Conservation (phyloP, 768 basidiomycete genomes). For the Cantharellus cinnabarinus region DNA sequence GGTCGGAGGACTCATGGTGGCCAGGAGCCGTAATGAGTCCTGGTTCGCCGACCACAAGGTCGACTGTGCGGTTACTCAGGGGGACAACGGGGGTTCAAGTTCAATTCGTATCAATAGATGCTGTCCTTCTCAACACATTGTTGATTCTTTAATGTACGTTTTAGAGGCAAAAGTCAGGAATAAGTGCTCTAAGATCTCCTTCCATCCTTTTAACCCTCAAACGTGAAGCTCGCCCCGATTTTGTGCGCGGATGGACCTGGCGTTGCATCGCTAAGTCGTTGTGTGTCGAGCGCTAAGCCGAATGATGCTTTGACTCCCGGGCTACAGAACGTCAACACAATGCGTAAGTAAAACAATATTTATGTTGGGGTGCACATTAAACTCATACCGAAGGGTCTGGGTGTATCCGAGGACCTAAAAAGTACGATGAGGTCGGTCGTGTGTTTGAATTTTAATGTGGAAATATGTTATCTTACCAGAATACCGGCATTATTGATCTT, state of each 20-base stretch:
- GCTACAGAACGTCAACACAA: slow-evolving; percentile 14
- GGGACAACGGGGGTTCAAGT: too few species aligned
- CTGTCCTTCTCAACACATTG: too few species aligned
- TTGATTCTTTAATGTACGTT: too few species aligned
- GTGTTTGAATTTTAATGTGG: neutral
- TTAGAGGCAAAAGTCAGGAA: too few species aligned
- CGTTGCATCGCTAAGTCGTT: slow-evolving; percentile 63
- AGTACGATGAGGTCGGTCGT: neutral
- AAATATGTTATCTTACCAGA: slow-evolving; percentile 25
- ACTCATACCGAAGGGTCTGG: slow-evolving; percentile 46
- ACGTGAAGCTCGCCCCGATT: slow-evolving; percentile 55
- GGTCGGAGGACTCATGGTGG: too few species aligned
- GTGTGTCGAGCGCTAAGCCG: slow-evolving; percentile 89
- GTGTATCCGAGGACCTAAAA: slow-evolving; percentile 31
- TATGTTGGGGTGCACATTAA: neutral
- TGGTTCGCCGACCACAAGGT: too few species aligned
- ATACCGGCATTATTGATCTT: slow-evolving; percentile 97
- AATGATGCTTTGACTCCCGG: slow-evolving; percentile 85
- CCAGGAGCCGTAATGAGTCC: too few species aligned
- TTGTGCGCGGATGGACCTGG: slow-evolving; percentile 52
- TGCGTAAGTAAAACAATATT: neutral
- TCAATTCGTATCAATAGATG: too few species aligned
- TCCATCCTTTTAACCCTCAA: slow-evolving; percentile 26
- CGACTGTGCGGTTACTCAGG: too few species aligned
- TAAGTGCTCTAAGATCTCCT: neutral